These are phyloP conservation scores for Camellia granthamiana DNA, from an alignment of 148 eudicot species.

Conservation along the genomic window DNA sequence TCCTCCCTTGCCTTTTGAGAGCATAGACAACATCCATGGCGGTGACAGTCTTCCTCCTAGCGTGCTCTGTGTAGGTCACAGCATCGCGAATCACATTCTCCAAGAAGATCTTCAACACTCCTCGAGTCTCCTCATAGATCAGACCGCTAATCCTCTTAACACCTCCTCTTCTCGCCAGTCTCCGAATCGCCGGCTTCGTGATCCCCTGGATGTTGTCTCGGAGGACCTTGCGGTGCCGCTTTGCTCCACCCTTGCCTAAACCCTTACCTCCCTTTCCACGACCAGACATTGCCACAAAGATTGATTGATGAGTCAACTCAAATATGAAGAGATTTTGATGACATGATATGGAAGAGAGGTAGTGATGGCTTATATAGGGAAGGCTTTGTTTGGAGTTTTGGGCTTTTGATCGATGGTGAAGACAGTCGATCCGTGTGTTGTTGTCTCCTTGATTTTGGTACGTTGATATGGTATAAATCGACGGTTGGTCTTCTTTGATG, in stretches of 20 bases:
- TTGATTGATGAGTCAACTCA: too few species aligned
- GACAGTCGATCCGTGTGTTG: too few species aligned
- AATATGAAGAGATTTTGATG: too few species aligned
- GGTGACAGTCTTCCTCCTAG: constrained; percentile 41
- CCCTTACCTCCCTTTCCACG: constrained; percentile 43
- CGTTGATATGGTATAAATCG: too few species aligned
- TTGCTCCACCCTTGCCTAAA: constrained; percentile 40
- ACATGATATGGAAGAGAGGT: too few species aligned
- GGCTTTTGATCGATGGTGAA: too few species aligned
- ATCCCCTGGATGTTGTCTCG: constrained; percentile 43
- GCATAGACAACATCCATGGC: constrained; percentile 44
- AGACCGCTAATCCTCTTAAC: constrained; percentile 37
- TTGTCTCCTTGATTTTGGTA: too few species aligned
- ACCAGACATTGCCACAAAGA: too few species aligned
- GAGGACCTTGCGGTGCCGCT: constrained; percentile 37
- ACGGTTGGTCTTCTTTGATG: too few species aligned
- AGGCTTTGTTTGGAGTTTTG: too few species aligned
- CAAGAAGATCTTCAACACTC: constrained; percentile 33
- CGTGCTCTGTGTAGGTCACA: constrained; percentile 43
- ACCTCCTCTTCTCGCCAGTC: constrained; percentile 35
- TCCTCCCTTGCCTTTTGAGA: constrained; percentile 38
- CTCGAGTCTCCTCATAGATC: constrained; percentile 39
- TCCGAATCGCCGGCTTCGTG: constrained; percentile 34
- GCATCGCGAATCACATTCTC: constrained; percentile 43
- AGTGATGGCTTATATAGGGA: too few species aligned